These are phyloP conservation scores for Xylariaceae sp. DNA, from an alignment of 2,329 filamentous ascomycete species.

Conservation along the genomic window DNA sequence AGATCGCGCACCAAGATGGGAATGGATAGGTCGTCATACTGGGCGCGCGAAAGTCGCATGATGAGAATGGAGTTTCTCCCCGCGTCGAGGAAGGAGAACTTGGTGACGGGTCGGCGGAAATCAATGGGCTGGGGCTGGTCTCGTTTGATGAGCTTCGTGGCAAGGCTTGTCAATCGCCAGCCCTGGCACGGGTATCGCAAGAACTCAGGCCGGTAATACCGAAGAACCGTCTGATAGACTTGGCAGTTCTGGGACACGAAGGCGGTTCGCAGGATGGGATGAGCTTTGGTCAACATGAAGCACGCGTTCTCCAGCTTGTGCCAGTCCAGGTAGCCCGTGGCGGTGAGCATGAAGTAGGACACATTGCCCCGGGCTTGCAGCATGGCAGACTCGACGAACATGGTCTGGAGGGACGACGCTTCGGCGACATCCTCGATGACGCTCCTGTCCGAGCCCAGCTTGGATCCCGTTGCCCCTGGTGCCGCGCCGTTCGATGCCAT, in stretches of 20 bases:
- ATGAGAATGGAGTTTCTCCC: slow-evolving; percentile 46
- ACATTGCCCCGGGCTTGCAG: slow-evolving; percentile 43
- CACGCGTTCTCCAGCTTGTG: slow-evolving; percentile 46
- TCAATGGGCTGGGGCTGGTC: slow-evolving; percentile 40
- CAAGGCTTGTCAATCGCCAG: slow-evolving; percentile 38
- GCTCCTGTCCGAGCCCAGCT: slow-evolving; percentile 40
- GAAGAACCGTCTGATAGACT: slow-evolving; percentile 47
- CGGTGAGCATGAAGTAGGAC: slow-evolving; percentile 46
- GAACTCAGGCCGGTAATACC: slow-evolving; percentile 43
- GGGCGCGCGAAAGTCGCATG: slow-evolving; percentile 46
- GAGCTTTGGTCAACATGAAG: slow-evolving; percentile 40
- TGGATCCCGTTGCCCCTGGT: slow-evolving; percentile 40
- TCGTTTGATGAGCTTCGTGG: slow-evolving; percentile 41
- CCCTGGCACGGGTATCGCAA: slow-evolving; percentile 39
- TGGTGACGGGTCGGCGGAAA: slow-evolving; percentile 44
- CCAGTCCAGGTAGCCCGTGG: slow-evolving; percentile 41
- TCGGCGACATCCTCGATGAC: slow-evolving; percentile 47
- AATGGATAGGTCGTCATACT: slow-evolving; percentile 46
- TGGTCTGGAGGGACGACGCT: slow-evolving; percentile 46
- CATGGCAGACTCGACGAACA: slow-evolving; percentile 46
- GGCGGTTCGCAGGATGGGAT: slow-evolving; percentile 51
- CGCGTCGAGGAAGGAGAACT: slow-evolving; percentile 48
- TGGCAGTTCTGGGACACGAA: slow-evolving; percentile 46
- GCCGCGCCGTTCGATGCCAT: slow-evolving; percentile 35
- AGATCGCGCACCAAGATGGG: slow-evolving; percentile 47